Evolutionary conservation across 1,284 basidiomycete genomes (phyloP), one percentile per base, ranked within the genome.

Genomic region (Wolfiporia cocos): DNA sequence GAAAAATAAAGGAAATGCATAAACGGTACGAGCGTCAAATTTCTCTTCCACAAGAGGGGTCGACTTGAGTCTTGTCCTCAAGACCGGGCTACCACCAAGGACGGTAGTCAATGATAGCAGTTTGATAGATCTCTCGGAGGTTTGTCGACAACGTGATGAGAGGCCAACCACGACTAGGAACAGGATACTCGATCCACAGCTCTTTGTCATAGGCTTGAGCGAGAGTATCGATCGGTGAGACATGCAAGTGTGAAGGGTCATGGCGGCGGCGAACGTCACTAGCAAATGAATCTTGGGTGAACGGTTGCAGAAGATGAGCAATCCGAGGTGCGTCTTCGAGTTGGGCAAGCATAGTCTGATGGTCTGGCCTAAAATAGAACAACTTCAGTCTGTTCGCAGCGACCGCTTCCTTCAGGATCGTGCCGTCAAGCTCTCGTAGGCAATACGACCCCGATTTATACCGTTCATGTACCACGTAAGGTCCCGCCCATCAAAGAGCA

Each of bases 391-490:
- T 42, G 5, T 50, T 48, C 11, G 49, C 52, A 5, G 56, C 47
- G 22, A 59, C 43, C 12, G 44, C 38, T 2, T 47, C 49, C 14
- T 49, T 48, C 11, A 51, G 34, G 0, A 58, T 26, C 2, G 55
- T 56, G 3, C 55, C 57, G 34, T 60, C 55, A 3, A 65, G 45
- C 28, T 63, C 58, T 0, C 51, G 34, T 0, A 62, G 38, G 0
- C 44, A 28, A 33, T 59, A 63, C 2, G 52, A 41, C 24, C 47
- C 45, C 12, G 49, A 35, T 0, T 17, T 18, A 3, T 45, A 35
- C 22, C 45, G 48, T 31, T 49, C 35, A 35, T 55, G 51, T n/a
- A 65, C 50, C 18, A 63, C 51, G 29, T 57, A 61, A 0, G 64
- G 62, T 0, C 64, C 61, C 2, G 56, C 47, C 48, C 57, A 64